Percentiles rank a stretch among this genome's conserved stretches.
Evolutionary conservation across 2,329 filamentous ascomycete genomes (phyloP).

Genomic region (Aspergillus carbonarius): DNA sequence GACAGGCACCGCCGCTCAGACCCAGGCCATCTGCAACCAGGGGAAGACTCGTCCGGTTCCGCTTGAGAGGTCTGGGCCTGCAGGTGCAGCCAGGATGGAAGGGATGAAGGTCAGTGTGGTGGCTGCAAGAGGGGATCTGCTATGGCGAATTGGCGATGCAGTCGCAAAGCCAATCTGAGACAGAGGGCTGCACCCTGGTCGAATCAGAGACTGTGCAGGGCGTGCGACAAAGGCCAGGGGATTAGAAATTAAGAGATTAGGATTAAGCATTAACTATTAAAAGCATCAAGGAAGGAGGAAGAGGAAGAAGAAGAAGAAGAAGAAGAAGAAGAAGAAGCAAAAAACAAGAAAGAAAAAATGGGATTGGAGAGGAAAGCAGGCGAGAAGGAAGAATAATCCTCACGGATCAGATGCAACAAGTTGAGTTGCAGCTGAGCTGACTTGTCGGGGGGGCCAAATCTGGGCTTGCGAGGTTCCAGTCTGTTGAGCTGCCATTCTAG

Average conservation of each 20-base stretch:
- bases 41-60: slow-evolving; percentile 1
- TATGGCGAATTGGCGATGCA: slow-evolving; percentile 3
- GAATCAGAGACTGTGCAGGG: neutral
- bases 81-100: slow-evolving; percentile 6
- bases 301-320: neutral
- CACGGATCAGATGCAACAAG: neutral
- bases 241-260: slow-evolving; percentile 7
- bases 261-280: neutral
- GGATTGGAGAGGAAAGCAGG: slow-evolving; percentile 5
- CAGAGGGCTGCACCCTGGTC: neutral
- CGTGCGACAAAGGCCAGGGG: neutral
- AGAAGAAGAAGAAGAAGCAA: slow-evolving; percentile 1
- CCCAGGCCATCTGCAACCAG: slow-evolving; percentile 10
- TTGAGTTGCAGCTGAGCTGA: neutral
- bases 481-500: neutral
- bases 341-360: neutral
- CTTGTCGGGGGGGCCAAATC: neutral
- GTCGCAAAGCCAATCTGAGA: slow-evolving; percentile 12
- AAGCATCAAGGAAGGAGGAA: neutral
- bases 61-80: neutral
- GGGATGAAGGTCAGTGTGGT: slow-evolving; percentile 7
- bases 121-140: neutral
- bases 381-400: neutral
- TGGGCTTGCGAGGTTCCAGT: neutral
- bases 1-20: slow-evolving; percentile 6